These are phyloP conservation scores for Solanum etuberosum DNA, from an alignment of 257 asterid species.

Conservation along the genomic window DNA sequence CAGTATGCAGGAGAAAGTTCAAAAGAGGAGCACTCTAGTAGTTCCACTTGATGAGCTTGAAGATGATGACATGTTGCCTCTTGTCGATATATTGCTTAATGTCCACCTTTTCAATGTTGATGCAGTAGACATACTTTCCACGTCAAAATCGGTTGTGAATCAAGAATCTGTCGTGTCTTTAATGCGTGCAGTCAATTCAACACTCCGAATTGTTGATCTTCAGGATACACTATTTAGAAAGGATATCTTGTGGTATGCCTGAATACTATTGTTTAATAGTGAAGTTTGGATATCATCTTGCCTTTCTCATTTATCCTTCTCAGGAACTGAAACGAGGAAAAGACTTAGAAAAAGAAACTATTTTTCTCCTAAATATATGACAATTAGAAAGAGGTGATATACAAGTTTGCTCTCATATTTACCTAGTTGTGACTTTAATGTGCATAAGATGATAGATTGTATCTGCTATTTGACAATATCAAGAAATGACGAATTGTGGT, in stretches of 20 bases:
- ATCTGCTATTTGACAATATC: not conserved
- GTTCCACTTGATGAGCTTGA: slow-evolving; percentile 9
- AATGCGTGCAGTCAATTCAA: slow-evolving; percentile 11
- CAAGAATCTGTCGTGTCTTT: slow-evolving; percentile 10
- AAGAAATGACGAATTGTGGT: not conserved
- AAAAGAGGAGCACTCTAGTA: slow-evolving; percentile 7
- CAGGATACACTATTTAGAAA: slow-evolving; percentile 7
- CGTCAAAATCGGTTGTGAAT: not conserved
- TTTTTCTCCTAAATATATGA: not conserved
- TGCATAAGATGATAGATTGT: not conserved
- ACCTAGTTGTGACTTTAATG: not conserved
- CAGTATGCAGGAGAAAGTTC: slow-evolving; percentile 1
- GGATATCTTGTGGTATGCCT: slow-evolving; percentile 21
- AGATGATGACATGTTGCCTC: slow-evolving; percentile 14
- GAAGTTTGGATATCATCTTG: not conserved
- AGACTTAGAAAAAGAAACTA: not conserved
- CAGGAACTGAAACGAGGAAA: not conserved
- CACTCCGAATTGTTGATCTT: slow-evolving; percentile 13
- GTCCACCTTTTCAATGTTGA: not conserved
- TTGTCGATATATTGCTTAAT: slow-evolving; percentile 9
- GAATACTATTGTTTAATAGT: not conserved
- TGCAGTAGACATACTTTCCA: slow-evolving; percentile 5
- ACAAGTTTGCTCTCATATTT: not conserved
- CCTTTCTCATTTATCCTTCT: not conserved
- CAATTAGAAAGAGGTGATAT: not conserved